Evolutionary conservation across 495 filamentous ascomycete species (phyloP).

Genomic region (Neurospora terricola): DNA sequence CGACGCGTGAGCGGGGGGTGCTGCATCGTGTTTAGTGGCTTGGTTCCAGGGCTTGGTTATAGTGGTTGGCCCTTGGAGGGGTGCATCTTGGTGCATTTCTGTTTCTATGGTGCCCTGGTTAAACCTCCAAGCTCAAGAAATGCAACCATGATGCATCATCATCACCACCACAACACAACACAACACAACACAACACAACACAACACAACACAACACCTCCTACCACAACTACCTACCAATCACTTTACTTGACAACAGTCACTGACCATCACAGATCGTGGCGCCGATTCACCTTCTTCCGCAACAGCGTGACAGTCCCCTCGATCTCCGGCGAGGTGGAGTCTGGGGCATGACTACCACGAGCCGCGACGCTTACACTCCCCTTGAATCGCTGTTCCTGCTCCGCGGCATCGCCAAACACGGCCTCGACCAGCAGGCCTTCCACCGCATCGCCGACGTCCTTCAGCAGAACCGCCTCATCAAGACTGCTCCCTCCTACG

Average conservation of each 20-base stretch:
- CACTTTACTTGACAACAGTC: conserved; percentile 8
- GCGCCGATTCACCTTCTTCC: conserved; percentile 38
- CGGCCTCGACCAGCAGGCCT: conserved; percentile 54
- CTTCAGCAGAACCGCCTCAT: conserved; percentile 63
- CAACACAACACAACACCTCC: neutral
- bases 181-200: neutral
- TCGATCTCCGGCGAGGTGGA: conserved; percentile 47
- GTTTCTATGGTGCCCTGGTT: neutral
- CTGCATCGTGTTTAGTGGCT: neutral
- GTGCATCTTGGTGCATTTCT: neutral
- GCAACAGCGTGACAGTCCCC: conserved; percentile 39
- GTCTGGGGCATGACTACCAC: conserved; percentile 44
- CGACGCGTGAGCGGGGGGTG: neutral
- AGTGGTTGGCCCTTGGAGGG: neutral
- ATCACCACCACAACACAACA: neutral
- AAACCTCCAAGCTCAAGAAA: neutral
- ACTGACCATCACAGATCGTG: conserved; percentile 29
- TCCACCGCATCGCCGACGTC: conserved; percentile 60
- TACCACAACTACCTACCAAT: neutral
- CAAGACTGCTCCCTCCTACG: conserved; percentile 55
- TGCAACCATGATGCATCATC: neutral
- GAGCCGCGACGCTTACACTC: conserved; percentile 54
- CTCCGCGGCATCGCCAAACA: conserved; percentile 71
- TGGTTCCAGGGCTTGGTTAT: neutral
- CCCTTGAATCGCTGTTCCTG: conserved; percentile 79